Percentiles rank a stretch among this genome's conserved stretches.
phyloP scores from a whole-genome alignment of 1,284 basidiomycete genomes.

The Trametes pubescens region DNA sequence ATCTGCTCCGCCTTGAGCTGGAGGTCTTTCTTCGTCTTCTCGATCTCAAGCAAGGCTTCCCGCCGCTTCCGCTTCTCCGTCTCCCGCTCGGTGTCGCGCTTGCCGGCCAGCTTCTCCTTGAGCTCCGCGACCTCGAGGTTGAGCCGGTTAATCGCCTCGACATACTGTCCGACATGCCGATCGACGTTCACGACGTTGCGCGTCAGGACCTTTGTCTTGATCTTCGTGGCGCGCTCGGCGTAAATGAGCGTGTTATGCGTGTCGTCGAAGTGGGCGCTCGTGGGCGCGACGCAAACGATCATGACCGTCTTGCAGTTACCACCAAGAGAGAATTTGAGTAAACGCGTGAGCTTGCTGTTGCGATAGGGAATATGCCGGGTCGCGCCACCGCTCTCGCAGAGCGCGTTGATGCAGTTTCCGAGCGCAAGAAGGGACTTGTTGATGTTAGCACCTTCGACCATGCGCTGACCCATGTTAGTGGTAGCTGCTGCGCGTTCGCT shows the following conservation, averaged over 20 bases:
- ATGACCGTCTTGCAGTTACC: constrained; percentile 99
- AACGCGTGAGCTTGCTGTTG: constrained; percentile 94
- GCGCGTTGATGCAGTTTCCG: constrained; percentile 96
- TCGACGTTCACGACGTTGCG: constrained; percentile 94
- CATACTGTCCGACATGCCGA: constrained; percentile 92
- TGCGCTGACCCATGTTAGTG: constrained; percentile 95
- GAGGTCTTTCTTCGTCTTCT: constrained; percentile 75
- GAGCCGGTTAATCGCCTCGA: constrained; percentile 91
- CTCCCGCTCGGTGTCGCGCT: constrained; percentile 67
- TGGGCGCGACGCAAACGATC: constrained; percentile 96
- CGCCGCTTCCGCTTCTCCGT: constrained; percentile 67
- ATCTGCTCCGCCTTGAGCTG: constrained; percentile 73
- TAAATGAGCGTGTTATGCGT: constrained; percentile 97
- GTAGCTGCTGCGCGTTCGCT: constrained; percentile 96
- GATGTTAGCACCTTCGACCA: constrained; percentile 98
- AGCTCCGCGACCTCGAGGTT: constrained; percentile 87
- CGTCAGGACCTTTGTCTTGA: constrained; percentile 93
- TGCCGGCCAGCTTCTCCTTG: constrained; percentile 83
- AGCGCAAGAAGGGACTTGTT: constrained; percentile 96
- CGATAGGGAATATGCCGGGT: constrained; percentile 92
- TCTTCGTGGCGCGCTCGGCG: constrained; percentile 95
- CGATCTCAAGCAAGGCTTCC: constrained; percentile 74
- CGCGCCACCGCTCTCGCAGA: constrained; percentile 89
- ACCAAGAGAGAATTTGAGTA: constrained; percentile 95
- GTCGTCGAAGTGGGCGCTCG: constrained; percentile 94